phyloP scores from a whole-genome alignment of 2,329 filamentous ascomycete genomes.

The Cryphonectria parasitica region DNA sequence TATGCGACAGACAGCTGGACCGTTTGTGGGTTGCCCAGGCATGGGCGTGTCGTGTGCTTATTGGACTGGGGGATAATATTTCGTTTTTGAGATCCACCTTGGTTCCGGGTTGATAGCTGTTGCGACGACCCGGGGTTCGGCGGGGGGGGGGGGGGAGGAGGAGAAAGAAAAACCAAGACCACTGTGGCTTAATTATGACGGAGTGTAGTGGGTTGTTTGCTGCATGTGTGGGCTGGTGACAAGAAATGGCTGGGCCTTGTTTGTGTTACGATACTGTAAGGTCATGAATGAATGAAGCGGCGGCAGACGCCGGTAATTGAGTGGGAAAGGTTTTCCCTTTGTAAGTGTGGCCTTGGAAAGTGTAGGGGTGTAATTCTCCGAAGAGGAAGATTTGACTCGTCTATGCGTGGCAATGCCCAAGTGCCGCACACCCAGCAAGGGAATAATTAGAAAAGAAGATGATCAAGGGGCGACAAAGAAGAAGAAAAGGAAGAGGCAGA shows the following conservation, averaged over 20 bases:
- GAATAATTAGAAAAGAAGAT: background rate
- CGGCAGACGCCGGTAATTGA: background rate
- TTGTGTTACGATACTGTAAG: background rate
- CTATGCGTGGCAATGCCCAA: slow-evolving; percentile 9
- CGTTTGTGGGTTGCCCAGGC: background rate
- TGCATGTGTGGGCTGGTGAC: background rate
- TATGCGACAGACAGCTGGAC: background rate
- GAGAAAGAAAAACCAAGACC: background rate
- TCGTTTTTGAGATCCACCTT: background rate
- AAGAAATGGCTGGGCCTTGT: background rate
- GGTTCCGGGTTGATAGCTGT: slow-evolving; percentile 10
- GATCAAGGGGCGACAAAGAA: background rate
- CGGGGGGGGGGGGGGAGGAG: no score
- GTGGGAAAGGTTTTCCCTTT: background rate
- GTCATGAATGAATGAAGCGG: background rate
- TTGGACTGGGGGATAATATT: background rate
- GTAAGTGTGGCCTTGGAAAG: background rate
- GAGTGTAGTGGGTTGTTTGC: background rate
- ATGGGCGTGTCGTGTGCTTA: background rate
- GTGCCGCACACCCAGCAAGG: background rate
- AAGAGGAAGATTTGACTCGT: background rate
- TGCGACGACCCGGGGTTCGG: background rate
- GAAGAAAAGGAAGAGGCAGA: background rate
- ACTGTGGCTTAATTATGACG: background rate
- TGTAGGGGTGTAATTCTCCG: background rate